Base-by-base conservation (phyloP, 2,329 filamentous ascomycete genomes). In the Trichoderma pleuroti region DNA sequence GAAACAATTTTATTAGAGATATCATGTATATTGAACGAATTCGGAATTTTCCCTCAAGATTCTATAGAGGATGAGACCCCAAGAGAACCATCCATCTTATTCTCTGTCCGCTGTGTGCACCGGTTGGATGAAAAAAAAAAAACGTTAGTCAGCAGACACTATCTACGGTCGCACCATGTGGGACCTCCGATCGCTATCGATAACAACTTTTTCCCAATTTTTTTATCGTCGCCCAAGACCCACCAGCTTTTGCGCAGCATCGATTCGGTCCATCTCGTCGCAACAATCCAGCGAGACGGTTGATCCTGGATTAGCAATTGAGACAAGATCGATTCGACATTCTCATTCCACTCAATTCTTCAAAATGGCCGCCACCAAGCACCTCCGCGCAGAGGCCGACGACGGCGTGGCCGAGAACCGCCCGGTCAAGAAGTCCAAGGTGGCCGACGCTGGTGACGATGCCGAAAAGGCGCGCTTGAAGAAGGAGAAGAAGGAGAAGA, bases 361-460 rank as follows among this genome's bases (percentile, higher is more conserved):
- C 18, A 57, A 16, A 39, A 83, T 83, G 82, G 81, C 81, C 59
- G 82, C 81, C 18, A 82, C 81, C 24, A 83, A 83, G 75, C 81
- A 81, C 72, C 72, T 74, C 21, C 77, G 81, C 73, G 77, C 77
- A 36, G 81, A 82, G 68, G 78, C 76, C 73, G 80, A 82, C 73
- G 75, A 74, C 61, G 73, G 71, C 61, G 73, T 69, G 64, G 74
- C 72, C 70, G 74, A 76, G 49, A 68, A 74, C 12, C 78, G 80
- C 28, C 80, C 81, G 16, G 77, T 76, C 73, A 83, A 83, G 76
- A 83, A 83, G 76, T 77, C 78, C 71, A 83, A 83, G 78, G 74
- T 80, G 71, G 74, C 75, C 71, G 74, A 77, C 64, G 73, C 74
- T 63, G 74, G 78, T 56, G 73, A 75, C 26, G 75, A 75, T 68